Base-by-base conservation (phyloP, 2,329 filamentous ascomycete species). In the Hirsutella minnesotensis region DNA sequence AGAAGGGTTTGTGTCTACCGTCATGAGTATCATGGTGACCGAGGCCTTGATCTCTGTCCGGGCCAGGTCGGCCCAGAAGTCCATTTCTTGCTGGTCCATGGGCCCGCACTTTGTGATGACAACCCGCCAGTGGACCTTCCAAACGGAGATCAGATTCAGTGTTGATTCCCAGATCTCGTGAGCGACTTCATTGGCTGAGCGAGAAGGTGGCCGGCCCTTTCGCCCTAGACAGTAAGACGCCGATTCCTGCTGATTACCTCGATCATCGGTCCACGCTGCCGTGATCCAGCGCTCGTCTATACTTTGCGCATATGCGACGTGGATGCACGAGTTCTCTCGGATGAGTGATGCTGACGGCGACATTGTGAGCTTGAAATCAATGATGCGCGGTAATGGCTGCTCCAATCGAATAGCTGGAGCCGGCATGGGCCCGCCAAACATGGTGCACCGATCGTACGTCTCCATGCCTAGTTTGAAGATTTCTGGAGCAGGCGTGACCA, bases 141-240 rank as follows among this genome's bases (percentile, higher is more conserved):
- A 77, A 15, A 70, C 68, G 1, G 79, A 75, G 29, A 88, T 76
- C 27, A 90, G 73, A n/a, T 82, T 81, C 24, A 82, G 66, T 0
- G 86, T 90, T 1, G 79, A 83, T 43, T 79, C 74, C 84, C 86
- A 90, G 3, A 92, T 83, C 53, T 89, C 84, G 39, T 74, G 71
- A 1, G 78, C 77, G n/a, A 88, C 67, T 19, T 84, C 77, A 13
- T 67, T 66, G 47, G 87, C 75, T 2, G 65, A 55, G 13, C 67
- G 72, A 8, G 72, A 65, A 3, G 73, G 55, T 2, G 67, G 57
- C 43, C 71, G 67, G 51, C 73, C 67, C 61, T 77, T 72, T 47
- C 80, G 68, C 15, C 77, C 68, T 37, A 90, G 65, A 52, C 82
- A 86, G 59, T 88, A 90, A 0, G 83, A 82, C 1, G 79, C 75